Evolutionary conservation across 805 yeast genomes (phyloP), one percentile per base, ranked within the genome.

Genomic region (Kluyveromyces wickerhamii): DNA sequence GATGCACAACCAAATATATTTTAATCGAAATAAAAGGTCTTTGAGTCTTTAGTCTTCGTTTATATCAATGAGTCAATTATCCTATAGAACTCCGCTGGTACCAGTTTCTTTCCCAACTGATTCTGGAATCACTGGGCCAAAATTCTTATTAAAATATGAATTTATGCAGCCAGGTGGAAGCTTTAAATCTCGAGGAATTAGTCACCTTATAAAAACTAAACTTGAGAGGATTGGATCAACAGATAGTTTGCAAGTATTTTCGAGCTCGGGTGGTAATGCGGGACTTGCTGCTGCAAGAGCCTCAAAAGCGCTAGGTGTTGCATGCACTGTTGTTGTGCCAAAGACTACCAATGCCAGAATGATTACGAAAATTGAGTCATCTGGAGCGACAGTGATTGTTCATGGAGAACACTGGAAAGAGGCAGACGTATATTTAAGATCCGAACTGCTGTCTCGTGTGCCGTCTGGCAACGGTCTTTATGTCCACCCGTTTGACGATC

Each of bases 291-390:
- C 72, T 16, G 66, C 74, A 1, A 42, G 43, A 3, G 58, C 44
- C 44, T 62, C 58, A 45, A 45, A 42, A 18, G 54, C 37, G 33
- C 62, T 51, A 38, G 45, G 42, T 13, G 60, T 55, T 2, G 44
- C 49, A n/a, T 73, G 79, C 44, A 74, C 79, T 0, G 82, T 79
- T 4, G 79, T 73, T 1, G 71, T 79, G 2, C 84, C 85, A 0
- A 48, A 42, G 1, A 47, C 59, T 4, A 65, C 82, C 5, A 66
- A 67, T 35, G 45, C 47, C 1, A 57, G 59, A 14, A 72, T 76
- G 55, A 49, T 60, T 8, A 55, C 57, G 5, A 64, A 66, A 41
- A 65, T 79, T 27, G 51, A 54, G 29, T 52, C 48, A 7, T 61
- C 65, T 18, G 76, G 76, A 4, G 77, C 83, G 1, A 46, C 54